A percentile compares a stretch with the other conserved stretches of the same genome.
Evolutionary conservation across 2,329 filamentous ascomycete genomes (phyloP).

Genomic region (Ophiostoma ulmi): DNA sequence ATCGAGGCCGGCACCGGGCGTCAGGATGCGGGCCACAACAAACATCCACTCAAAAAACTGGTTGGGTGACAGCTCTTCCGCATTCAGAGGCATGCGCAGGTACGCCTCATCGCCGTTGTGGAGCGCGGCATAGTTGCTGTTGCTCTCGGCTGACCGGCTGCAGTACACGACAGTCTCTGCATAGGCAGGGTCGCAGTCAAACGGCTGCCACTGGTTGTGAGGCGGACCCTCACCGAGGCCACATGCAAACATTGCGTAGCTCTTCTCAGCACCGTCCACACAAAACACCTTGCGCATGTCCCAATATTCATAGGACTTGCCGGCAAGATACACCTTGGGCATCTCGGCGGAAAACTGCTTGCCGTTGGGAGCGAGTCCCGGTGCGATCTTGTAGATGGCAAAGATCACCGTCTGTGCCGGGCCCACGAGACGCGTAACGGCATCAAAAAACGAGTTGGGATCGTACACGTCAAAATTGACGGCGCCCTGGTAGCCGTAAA

Average conservation of each 20-base stretch:
- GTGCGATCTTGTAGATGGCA: constrained; percentile 10
- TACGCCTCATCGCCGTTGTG: constrained; percentile 21
- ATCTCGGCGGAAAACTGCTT: background rate
- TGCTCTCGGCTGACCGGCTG: background rate
- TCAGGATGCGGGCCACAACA: constrained; percentile 23
- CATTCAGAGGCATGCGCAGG: constrained; percentile 17
- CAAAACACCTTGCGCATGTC: background rate
- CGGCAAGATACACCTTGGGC: background rate
- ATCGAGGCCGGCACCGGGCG: constrained; percentile 22
- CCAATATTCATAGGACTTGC: background rate
- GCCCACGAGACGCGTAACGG: constrained; percentile 21
- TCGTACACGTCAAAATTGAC: constrained; percentile 23
- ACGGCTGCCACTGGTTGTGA: constrained; percentile 7
- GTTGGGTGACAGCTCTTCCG: constrained; percentile 16
- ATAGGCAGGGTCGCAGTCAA: background rate
- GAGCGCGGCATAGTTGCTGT: background rate
- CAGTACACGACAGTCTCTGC: constrained; percentile 18
- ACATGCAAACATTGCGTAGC: constrained; percentile 18
- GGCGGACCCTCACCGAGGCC: constrained; percentile 17
- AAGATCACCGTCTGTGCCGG: background rate
- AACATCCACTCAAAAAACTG: constrained; percentile 19
- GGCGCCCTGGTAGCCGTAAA: constrained; percentile 24
- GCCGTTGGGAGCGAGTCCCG: background rate
- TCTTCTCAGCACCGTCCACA: background rate
- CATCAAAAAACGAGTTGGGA: constrained; percentile 18